A percentile compares a stretch with the other conserved stretches of the same genome.
Evolutionary conservation across 768 basidiomycete species (phyloP).

Genomic region (Boletus subparvulus): DNA sequence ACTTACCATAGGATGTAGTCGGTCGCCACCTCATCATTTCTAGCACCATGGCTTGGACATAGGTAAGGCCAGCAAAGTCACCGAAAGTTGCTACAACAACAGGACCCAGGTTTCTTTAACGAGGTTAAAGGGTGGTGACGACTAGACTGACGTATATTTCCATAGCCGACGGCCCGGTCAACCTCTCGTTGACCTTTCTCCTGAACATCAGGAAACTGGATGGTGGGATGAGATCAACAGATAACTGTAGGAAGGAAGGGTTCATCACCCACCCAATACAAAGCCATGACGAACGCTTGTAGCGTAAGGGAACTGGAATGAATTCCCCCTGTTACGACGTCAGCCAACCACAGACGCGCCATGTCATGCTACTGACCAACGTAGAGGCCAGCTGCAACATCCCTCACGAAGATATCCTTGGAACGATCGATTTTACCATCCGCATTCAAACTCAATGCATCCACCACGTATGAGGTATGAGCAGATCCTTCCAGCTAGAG

Average conservation of each 20-base stretch:
- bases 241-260: not conserved
- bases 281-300: not conserved
- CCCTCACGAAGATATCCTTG: not conserved
- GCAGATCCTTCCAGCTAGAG: not conserved
- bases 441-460: not conserved
- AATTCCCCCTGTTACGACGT: not conserved
- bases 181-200: constrained; percentile 1
- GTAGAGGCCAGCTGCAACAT: constrained; percentile 5
- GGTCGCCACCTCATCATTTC: constrained; percentile 9
- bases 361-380: not conserved
- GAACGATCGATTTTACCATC: not conserved
- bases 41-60: constrained; percentile 6
- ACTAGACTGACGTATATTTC: constrained; percentile 4
- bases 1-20: constrained; percentile 1
- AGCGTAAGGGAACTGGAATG: constrained; percentile 5
- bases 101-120: not conserved
- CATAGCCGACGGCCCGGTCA: not conserved
- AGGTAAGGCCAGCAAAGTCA: not conserved
- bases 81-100: not conserved
- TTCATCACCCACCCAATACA: not conserved
- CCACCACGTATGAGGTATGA: constrained; percentile 1
- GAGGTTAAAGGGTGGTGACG: not conserved
- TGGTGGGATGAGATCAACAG: not conserved
- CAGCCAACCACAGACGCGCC: not conserved
- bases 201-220: constrained; percentile 3